Conservation (phyloP, 164 flowering plant genomes). For the Stephania cephalantha region DNA sequence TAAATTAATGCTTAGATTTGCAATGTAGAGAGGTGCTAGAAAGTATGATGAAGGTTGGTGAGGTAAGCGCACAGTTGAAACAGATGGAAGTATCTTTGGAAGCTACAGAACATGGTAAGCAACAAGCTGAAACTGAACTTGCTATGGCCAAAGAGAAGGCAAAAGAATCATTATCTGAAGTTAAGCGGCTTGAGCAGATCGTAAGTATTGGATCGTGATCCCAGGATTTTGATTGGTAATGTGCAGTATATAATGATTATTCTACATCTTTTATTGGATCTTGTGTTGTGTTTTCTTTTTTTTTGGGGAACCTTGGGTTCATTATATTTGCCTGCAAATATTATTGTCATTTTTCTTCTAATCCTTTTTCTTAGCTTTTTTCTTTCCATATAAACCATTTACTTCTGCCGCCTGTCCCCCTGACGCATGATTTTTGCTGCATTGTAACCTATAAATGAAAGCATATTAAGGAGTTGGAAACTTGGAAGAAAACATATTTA, state of each 20-base stretch:
- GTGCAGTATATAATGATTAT: background rate
- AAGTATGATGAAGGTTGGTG: conserved; percentile 61
- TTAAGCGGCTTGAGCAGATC: conserved; percentile 52
- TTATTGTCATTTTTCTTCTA: background rate
- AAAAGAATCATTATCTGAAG: conserved; percentile 43
- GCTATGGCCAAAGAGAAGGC: conserved; percentile 53
- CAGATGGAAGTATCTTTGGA: conserved; percentile 75
- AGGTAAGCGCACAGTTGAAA: conserved; percentile 58
- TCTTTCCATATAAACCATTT: no score
- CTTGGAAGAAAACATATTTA: no score
- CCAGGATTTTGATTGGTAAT: background rate
- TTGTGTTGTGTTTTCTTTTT: background rate
- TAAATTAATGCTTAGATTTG: conserved; percentile 6
- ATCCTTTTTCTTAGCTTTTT: background rate
- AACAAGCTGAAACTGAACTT: conserved; percentile 63
- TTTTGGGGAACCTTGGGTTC: background rate
- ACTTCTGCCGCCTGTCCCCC: no score
- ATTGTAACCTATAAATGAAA: background rate
- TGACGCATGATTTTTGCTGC: background rate
- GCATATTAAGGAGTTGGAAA: background rate
- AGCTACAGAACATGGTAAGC: conserved; percentile 46
- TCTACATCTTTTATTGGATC: background rate
- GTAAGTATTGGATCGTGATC: conserved; percentile 33
- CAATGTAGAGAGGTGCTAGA: conserved; percentile 70
- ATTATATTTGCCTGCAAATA: background rate